Percentiles rank a stretch among this genome's conserved stretches.
phyloP scores from a whole-genome alignment of 495 filamentous ascomycete species.

The Penicillium canariense region DNA sequence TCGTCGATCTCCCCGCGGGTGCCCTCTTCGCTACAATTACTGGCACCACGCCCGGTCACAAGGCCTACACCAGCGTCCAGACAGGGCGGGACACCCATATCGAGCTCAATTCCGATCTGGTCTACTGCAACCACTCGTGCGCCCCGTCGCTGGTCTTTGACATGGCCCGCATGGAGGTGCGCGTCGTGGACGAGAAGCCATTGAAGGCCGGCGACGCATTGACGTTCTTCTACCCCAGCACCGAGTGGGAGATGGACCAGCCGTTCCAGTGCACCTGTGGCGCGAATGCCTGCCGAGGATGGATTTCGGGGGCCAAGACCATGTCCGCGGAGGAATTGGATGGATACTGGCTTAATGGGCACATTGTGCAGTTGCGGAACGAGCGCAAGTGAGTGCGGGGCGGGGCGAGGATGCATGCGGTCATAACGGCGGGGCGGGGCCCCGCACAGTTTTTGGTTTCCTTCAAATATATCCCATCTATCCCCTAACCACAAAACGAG shows the following conservation, averaged over 20 bases:
- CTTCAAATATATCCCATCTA: no score
- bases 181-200: constrained; percentile 56
- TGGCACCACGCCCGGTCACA: constrained; percentile 52
- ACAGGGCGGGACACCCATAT: constrained; percentile 59
- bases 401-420: not conserved
- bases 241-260: constrained; percentile 75
- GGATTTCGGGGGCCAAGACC: constrained; percentile 36
- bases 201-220: constrained; percentile 58
- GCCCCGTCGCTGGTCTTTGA: constrained; percentile 68
- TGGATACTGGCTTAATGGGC: constrained; percentile 40
- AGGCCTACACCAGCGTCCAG: constrained; percentile 71
- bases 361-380: constrained; percentile 32
- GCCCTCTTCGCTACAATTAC: constrained; percentile 55
- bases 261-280: constrained; percentile 67
- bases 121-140: constrained; percentile 77
- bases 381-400: constrained; percentile 16
- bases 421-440: no score
- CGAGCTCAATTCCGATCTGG: constrained; percentile 70
- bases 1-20: constrained; percentile 60
- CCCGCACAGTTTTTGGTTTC: no score
- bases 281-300: constrained; percentile 31
- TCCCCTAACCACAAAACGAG: no score
- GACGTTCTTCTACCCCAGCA: constrained; percentile 78
- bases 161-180: constrained; percentile 59
- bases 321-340: constrained; percentile 28